A percentile compares a stretch with the other conserved stretches of the same genome.
phyloP scores from a whole-genome alignment of 495 filamentous ascomycete genomes.

The Aspergillus incahuasiensis region DNA sequence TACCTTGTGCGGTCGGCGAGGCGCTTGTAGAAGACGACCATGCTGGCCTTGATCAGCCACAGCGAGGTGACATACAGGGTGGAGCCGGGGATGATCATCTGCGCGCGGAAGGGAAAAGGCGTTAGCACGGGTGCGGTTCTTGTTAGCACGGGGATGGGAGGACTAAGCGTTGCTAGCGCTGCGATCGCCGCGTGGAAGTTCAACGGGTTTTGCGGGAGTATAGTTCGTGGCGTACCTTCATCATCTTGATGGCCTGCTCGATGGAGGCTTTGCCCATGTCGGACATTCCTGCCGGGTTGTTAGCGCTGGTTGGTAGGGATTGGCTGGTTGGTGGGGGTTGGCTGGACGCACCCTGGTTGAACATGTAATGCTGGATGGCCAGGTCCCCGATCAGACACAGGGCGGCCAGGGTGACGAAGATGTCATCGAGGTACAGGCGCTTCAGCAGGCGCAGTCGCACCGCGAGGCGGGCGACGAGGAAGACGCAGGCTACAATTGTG shows the following conservation, averaged over 20 bases:
- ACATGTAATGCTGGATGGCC: constrained; percentile 25
- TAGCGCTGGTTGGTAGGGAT: background rate
- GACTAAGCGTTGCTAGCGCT: too few species aligned
- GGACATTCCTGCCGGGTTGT: constrained; percentile 19
- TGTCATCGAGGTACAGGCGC: constrained; percentile 20
- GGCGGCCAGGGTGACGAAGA: constrained; percentile 11
- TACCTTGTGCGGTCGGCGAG: constrained; percentile 22
- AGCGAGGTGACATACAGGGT: constrained; percentile 23
- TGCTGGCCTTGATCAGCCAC: constrained; percentile 23
- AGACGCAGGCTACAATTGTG: constrained; percentile 18
- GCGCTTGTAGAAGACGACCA: constrained; percentile 26
- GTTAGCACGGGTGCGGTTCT: background rate
- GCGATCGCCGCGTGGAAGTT: too few species aligned
- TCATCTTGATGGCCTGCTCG: constrained; percentile 16
- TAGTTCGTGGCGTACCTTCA: constrained; percentile 15
- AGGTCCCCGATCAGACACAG: constrained; percentile 19
- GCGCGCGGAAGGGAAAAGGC: background rate
- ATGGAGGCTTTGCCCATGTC: constrained; percentile 11
- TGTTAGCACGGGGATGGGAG: too few species aligned
- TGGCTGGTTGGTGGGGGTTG: background rate
- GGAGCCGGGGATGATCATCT: constrained; percentile 27
- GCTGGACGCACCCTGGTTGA: constrained; percentile 14
- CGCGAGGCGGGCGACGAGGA: constrained; percentile 15
- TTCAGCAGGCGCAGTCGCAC: constrained; percentile 17
- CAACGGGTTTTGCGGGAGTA: background rate